Base-by-base conservation (phyloP, 345 rosid species). In the Noccaea caerulescens region DNA sequence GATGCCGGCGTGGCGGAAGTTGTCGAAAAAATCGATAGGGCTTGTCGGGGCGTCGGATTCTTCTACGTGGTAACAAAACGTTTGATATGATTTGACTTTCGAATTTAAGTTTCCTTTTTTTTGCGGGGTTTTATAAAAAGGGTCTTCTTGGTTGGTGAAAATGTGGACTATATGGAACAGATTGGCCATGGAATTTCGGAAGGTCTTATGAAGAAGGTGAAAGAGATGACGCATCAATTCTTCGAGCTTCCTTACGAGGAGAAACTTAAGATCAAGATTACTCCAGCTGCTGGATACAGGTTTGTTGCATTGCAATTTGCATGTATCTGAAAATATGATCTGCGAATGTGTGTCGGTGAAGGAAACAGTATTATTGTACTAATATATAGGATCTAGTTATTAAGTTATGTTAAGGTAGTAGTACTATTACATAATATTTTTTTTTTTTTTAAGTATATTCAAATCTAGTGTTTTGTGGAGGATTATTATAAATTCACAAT, bases 21-120 rank as follows among this genome's bases (percentile, higher is more conserved):
- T 67, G 85, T 89, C 58, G 34, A 66, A 56, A 79, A 86, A 73
- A 72, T 92, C 38, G 86, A 89, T 73, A 83, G 54, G 73, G 98
- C 94, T 58, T 92, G 98, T 60, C 72, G 88, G n/a, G 87, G 86
- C 23, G 84, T 91, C 57, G 96, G 96, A 14, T 87, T 92, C 79
- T 92, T 92, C 80, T 84, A 92, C 60, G 98, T 87, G 88, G 96
- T 89, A 83, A 44, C 23, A 45, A 45, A 43, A 27, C 30, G 30
- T 27, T 27, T 27, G 30, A 27, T 27, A 27, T 27, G 30, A 27
- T 27, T 27, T 27, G 30, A 27, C 30, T 27, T 27, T 27, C 30
- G 30, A 20, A 1, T 12, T 62, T 30, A 25, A 27, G 34, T 54
- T 53, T 34, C 2, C 2, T 10, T 55, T 6, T 36, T 47, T n/a